Conservation (phyloP, 371 early-diverging fungal species). For the Dichotomocladium elegans region DNA sequence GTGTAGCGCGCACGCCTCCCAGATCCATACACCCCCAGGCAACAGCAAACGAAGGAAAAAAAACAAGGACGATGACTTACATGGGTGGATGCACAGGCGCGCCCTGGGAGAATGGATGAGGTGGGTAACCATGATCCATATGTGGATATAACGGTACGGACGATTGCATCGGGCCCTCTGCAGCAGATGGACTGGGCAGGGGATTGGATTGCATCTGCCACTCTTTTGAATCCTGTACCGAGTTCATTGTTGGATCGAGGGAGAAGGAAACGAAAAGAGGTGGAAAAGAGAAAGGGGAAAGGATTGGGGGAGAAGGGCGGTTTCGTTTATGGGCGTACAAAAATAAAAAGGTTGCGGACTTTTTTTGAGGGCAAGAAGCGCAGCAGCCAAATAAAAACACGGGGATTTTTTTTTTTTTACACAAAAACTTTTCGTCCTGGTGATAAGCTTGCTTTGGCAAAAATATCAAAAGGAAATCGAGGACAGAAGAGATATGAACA, state of each 20-base stretch:
- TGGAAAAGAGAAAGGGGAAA: neutral
- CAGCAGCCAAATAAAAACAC: neutral
- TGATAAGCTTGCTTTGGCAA: neutral
- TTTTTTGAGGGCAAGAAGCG: neutral
- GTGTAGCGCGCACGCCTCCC: too few relatives aligned
- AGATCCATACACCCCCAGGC: neutral
- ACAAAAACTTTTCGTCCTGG: neutral
- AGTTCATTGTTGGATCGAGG: too few relatives aligned
- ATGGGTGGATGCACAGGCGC: slow-evolving; percentile 32
- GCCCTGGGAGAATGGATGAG: slow-evolving; percentile 22
- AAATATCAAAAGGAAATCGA: neutral
- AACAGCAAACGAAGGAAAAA: neutral
- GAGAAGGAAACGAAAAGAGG: slow-evolving; percentile 6
- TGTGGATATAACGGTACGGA: slow-evolving; percentile 15
- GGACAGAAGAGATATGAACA: slow-evolving; percentile 4
- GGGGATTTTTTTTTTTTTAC: neutral
- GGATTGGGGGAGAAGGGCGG: neutral
- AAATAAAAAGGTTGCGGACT: neutral
- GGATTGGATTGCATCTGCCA: slow-evolving; percentile 33
- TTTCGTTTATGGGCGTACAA: neutral
- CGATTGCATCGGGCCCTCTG: slow-evolving; percentile 21
- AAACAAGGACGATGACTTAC: slow-evolving; percentile 30
- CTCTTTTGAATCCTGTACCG: slow-evolving; percentile 33
- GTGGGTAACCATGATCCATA: slow-evolving; percentile 27
- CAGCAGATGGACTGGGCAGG: slow-evolving; percentile 21